These are phyloP conservation scores for carrot (Daucus carota) DNA, from an alignment of 129 eudicot genomes.

Conservation along the genomic window DNA sequence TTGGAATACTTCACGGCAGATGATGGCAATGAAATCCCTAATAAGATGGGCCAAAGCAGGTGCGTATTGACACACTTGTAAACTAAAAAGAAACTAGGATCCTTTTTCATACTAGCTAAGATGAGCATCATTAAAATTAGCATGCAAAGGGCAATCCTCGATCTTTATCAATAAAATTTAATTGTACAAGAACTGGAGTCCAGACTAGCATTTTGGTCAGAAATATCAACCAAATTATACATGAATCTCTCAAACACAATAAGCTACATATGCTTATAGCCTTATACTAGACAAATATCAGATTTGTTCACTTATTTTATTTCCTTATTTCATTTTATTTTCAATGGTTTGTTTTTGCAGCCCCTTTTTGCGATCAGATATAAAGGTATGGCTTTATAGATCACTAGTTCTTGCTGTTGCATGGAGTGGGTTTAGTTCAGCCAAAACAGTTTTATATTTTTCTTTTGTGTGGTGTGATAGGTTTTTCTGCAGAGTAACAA, in stretches of 20 bases:
- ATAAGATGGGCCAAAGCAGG: constrained; percentile 60
- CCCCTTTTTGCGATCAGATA: constrained; percentile 86
- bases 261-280: neutral
- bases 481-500: constrained; percentile 82
- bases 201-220: neutral
- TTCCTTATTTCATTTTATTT: constrained; percentile 10
- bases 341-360: constrained; percentile 37
- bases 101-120: neutral
- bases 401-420: constrained; percentile 8
- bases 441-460: neutral
- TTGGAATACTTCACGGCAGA: constrained; percentile 56
- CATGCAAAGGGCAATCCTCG: neutral
- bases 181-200: neutral
- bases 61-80: constrained; percentile 2
- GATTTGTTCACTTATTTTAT: neutral
- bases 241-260: neutral
- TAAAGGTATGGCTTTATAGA: constrained; percentile 46
- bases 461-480: constrained; percentile 29
- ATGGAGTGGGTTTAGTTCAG: neutral
- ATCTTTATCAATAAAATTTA: neutral
- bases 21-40: constrained; percentile 32
- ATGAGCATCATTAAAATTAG: neutral
- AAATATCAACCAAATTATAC: neutral
- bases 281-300: neutral
- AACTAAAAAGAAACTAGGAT: neutral